A percentile compares a stretch with the other conserved stretches of the same genome.
phyloP scores from a whole-genome alignment of 2,329 filamentous ascomycete species.

The Pyrenochaeta sp. region DNA sequence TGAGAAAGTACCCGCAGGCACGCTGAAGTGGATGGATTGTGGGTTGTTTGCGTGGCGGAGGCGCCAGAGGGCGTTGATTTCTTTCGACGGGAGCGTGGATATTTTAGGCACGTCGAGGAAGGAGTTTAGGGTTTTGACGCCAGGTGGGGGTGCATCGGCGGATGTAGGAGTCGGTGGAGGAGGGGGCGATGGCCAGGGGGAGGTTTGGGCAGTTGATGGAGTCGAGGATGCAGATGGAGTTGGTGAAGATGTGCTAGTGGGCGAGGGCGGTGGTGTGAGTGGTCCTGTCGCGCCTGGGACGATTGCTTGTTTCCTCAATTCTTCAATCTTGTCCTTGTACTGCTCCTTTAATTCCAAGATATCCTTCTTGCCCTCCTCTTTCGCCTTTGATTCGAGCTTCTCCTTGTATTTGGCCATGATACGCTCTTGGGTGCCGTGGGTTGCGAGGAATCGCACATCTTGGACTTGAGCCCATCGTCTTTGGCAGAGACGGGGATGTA shows the following conservation, averaged over 20 bases:
- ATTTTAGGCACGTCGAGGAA: conserved; percentile 84
- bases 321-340: conserved; percentile 83
- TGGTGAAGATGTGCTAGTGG: conserved; percentile 11
- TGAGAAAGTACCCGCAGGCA: conserved; percentile 76
- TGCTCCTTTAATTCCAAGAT: conserved; percentile 80
- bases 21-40: conserved; percentile 81
- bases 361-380: conserved; percentile 72
- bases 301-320: conserved; percentile 72
- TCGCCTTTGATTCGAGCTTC: conserved; percentile 84
- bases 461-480: conserved; percentile 90
- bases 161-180: conserved; percentile 35
- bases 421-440: conserved; percentile 71
- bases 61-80: conserved; percentile 90
- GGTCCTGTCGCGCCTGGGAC: conserved; percentile 60
- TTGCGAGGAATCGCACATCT: conserved; percentile 88
- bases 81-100: conserved; percentile 73
- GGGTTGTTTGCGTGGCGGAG: conserved; percentile 79
- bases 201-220: conserved; percentile 12
- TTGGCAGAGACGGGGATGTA: conserved; percentile 58
- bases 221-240: conserved; percentile 16
- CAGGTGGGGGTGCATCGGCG: conserved; percentile 47
- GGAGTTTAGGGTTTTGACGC: conserved; percentile 70
- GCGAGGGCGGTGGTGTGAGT: conserved; percentile 34
- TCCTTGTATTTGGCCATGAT: conserved; percentile 85
- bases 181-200: conserved; percentile 36